Evolutionary conservation across 768 basidiomycete species (phyloP).

Genomic region (Coprinopsis sp.): DNA sequence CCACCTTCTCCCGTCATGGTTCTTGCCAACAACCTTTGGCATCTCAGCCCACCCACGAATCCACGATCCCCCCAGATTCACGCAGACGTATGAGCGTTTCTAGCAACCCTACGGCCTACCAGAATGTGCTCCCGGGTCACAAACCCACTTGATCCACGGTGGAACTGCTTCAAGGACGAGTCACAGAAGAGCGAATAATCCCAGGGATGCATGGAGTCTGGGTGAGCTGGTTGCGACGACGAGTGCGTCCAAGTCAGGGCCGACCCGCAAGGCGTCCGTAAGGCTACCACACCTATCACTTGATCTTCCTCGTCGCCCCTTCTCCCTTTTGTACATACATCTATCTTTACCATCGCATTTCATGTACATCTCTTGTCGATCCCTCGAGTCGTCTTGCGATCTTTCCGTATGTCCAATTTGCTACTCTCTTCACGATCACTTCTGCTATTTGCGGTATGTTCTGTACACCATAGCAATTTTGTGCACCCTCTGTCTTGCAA

Average conservation of each 20-base stretch:
- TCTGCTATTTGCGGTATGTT: slow-evolving; percentile 13
- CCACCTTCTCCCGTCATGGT: slow-evolving; percentile 93
- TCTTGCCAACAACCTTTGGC: slow-evolving; percentile 95
- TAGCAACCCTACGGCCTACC: slow-evolving; percentile 90
- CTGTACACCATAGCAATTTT: too few relatives aligned
- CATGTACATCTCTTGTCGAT: too few relatives aligned
- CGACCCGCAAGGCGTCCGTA: too few relatives aligned
- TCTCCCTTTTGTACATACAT: too few relatives aligned
- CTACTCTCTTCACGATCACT: slow-evolving; percentile 86
- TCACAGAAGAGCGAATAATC: slow-evolving; percentile 92
- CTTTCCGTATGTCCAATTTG: too few relatives aligned
- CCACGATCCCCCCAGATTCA: slow-evolving; percentile 82
- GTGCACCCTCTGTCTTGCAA: too few relatives aligned
- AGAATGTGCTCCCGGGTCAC: slow-evolving; percentile 88
- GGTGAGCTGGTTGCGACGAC: slow-evolving; percentile 80
- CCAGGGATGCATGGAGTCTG: slow-evolving; percentile 79
- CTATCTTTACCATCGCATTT: too few relatives aligned
- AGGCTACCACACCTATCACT: too few relatives aligned
- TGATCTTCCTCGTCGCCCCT: too few relatives aligned
- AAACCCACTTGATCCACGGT: slow-evolving; percentile 97
- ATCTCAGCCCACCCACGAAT: slow-evolving; percentile 80
- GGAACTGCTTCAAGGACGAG: slow-evolving; percentile 98
- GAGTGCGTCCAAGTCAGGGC: slow-evolving; percentile 72
- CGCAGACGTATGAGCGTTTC: slow-evolving; percentile 87
- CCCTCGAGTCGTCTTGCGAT: too few relatives aligned